phyloP scores from a whole-genome alignment of 306 rosid genomes.

The Glycine tomentella region DNA sequence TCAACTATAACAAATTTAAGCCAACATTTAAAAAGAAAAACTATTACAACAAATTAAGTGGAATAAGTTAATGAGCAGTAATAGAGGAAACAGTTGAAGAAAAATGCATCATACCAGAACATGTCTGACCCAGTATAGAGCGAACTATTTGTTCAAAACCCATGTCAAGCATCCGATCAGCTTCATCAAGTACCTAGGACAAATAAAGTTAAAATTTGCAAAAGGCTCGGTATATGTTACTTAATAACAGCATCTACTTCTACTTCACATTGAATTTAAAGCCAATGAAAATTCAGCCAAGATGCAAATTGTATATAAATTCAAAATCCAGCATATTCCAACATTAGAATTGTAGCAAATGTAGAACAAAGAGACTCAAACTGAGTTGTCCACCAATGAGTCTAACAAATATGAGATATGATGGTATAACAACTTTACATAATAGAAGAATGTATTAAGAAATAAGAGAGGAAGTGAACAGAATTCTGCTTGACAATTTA shows the following conservation, averaged over 20 bases:
- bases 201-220: slow-evolving; percentile 33
- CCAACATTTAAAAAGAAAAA: background rate
- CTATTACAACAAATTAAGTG: background rate
- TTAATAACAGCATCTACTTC: slow-evolving; percentile 21
- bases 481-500: slow-evolving; percentile 26
- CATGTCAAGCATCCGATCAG: slow-evolving; percentile 99
- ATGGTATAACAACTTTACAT: background rate
- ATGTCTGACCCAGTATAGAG: slow-evolving; percentile 83
- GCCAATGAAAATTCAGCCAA: background rate
- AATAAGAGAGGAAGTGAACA: slow-evolving; percentile 22
- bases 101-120: slow-evolving; percentile 61
- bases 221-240: slow-evolving; percentile 12
- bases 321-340: slow-evolving; percentile 14
- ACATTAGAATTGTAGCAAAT: slow-evolving; percentile 12
- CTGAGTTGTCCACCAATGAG: background rate
- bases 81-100: slow-evolving; percentile 7
- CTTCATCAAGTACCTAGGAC: slow-evolving; percentile 92
- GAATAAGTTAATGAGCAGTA: background rate
- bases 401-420: slow-evolving; percentile 2
- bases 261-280: slow-evolving; percentile 2
- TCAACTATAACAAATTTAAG: background rate
- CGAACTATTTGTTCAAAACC: slow-evolving; percentile 96
- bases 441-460: background rate
- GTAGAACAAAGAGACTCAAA: slow-evolving; percentile 5
- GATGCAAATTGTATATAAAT: background rate